Conservation (phyloP, 208 protist genomes). For the Leishmania arabica region DNA sequence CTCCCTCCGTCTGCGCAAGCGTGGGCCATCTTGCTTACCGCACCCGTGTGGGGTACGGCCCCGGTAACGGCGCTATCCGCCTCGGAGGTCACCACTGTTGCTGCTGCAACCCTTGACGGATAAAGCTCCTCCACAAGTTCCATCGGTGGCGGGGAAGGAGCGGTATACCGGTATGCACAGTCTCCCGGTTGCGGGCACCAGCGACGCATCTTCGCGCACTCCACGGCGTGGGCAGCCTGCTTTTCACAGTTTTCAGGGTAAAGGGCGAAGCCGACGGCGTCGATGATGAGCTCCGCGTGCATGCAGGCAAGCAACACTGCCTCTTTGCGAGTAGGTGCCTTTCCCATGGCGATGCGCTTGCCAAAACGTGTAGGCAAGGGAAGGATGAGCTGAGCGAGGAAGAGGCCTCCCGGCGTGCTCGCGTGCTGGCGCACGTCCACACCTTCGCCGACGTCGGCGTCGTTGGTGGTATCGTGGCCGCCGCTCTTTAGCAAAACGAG, state of each 20-base stretch:
- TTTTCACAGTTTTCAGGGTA: conserved; percentile 49
- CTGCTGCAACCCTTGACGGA: background rate
- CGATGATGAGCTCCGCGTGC: conserved; percentile 91
- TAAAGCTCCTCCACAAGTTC: conserved; percentile 30
- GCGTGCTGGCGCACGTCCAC: background rate
- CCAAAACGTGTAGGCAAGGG: conserved; percentile 73
- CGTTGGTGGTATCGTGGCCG: background rate
- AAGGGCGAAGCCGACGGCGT: conserved; percentile 76
- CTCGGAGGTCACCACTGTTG: background rate
- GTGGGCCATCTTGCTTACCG: too few relatives aligned
- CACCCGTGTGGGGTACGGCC: background rate
- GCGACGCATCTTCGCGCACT: conserved; percentile 71
- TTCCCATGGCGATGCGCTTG: conserved; percentile 71
- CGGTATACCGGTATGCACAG: conserved; percentile 54
- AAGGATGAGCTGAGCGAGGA: conserved; percentile 72
- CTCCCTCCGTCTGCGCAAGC: background rate
- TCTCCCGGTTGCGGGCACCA: conserved; percentile 64
- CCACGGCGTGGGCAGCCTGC: conserved; percentile 63
- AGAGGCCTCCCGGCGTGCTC: conserved; percentile 7
- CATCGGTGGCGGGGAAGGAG: conserved; percentile 55
- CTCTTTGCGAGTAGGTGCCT: conserved; percentile 54
- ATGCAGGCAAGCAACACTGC: conserved; percentile 82
- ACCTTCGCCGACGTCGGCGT: background rate
- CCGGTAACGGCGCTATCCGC: background rate
- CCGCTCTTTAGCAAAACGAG: conserved; percentile 12